Evolutionary conservation across 2,329 filamentous ascomycete species (phyloP), one percentile per base, ranked within the genome.

Genomic region (Calycina marina): DNA sequence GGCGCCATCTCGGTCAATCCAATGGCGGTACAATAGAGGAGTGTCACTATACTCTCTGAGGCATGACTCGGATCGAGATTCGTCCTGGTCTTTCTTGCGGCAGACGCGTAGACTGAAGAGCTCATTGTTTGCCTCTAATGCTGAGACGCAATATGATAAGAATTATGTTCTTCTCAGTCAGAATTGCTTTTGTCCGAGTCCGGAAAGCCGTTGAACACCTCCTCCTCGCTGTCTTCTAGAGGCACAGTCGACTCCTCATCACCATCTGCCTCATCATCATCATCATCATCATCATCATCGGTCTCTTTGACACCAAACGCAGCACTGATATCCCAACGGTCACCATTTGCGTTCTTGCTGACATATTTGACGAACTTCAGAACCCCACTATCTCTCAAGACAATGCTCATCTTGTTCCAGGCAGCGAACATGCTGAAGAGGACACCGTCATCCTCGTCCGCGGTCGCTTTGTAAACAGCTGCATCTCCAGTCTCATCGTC

Each of bases 291-390:
- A 2, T 55, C 54, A 4, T 57, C 62, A 1, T 67, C 66, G 22
- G 61, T 53, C 37, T 72, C 67, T 40, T 68, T 67, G 18, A 93
- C 77, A 14, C 77, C 82, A 54, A 81, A 83, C 18, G 74, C 73
- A 1, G 75, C 90, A 28, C 73, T 77, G 30, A 96, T 65, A 58
- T 98, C 90, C 84, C 86, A 96, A 26, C 90, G 68, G 57, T 96
- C 90, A 1, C 90, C 90, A 50, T 72, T 72, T 5, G 90, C 90
- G 31, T 67, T 71, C 38, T 66, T 66, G 56, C 80, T 92, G 14
- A 98, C 79, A 55, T 96, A 98, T 63, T 96, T 98, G 49, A 96
- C 85, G 53, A 98, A 98, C 54, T 83, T 77, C 51, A 98, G 63
- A 10, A 80, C 78, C 10, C 83, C 86, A 44, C 72, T 74, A 53